These are phyloP conservation scores for Saturnispora besseyi DNA, from an alignment of 805 yeast genomes.

Conservation along the genomic window DNA sequence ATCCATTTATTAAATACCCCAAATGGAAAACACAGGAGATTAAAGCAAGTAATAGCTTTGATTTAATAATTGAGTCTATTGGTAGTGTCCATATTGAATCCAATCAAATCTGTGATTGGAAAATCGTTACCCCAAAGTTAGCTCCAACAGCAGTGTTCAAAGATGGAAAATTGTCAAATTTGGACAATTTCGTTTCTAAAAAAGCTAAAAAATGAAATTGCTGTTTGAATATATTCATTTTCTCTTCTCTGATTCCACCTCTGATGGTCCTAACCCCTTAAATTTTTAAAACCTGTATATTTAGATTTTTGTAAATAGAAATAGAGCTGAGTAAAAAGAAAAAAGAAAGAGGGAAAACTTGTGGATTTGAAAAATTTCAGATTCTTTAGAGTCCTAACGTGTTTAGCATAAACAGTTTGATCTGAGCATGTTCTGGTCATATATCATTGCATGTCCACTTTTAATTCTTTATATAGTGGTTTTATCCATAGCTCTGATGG, in stretches of 20 bases:
- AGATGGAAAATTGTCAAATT: neutral
- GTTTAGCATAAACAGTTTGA: no score
- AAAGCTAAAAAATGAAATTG: neutral
- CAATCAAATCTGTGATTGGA: constrained; percentile 5
- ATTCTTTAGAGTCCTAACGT: neutral
- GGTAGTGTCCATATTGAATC: constrained; percentile 5
- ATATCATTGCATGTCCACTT: constrained; percentile 4
- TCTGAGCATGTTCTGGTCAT: neutral
- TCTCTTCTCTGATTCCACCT: no score
- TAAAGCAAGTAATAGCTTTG: neutral
- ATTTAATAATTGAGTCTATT: constrained; percentile 1
- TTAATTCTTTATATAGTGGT: constrained; percentile 26
- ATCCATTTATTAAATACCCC: constrained; percentile 1
- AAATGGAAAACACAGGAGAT: constrained; percentile 4
- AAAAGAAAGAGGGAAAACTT: neutral
- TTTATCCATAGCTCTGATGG: constrained; percentile 20
- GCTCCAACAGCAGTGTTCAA: neutral
- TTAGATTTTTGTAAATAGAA: neutral
- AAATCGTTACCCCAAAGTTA: constrained; percentile 7
- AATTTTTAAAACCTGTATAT: neutral
- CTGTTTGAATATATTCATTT: neutral
- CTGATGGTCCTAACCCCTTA: neutral
- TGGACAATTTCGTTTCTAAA: neutral
- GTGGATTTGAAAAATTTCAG: neutral
- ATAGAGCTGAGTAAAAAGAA: neutral